Evolutionary conservation across 2,329 filamentous ascomycete genomes (phyloP), one percentile per base, ranked within the genome.

Genomic region (Ustulina deusta): DNA sequence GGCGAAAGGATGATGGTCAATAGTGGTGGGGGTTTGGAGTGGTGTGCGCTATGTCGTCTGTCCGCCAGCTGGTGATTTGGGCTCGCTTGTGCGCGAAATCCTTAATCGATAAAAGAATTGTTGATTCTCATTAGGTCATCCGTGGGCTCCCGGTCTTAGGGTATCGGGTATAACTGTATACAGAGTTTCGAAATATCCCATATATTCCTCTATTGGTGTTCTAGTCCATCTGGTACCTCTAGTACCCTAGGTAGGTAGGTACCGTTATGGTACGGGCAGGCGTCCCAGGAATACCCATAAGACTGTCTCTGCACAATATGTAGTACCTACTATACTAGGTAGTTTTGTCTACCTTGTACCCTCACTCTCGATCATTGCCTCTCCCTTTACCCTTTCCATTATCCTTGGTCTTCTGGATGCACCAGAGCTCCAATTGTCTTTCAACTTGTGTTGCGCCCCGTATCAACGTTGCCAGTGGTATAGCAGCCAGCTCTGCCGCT

Each of bases 401-500:
- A 56, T 75, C 72, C 29, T 65, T 74, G 17, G 62, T 67, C 40
- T 75, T 76, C 70, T 72, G 57, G 5, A 61, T 64, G 46, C 75
- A 76, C 81, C 80, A 82, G 1, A 74, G 46, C 48, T 77, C 68
- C 46, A 83, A 73, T 34, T 75, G 75, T 55, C 73, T 73, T 62
- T 84, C 82, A 1, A 84, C 72, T 20, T 77, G 77, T 44, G 70
- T 71, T 4, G 81, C 79, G 7, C 79, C 78, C 11, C 73, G 73
- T 13, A 83, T 70, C 6, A 84, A 70, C 10, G 75, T 78, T 9
- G 59, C 56, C 4, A 81, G 22, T 0, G 79, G 77, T 40, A 83
- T 69, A 0, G 78, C 81, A 0, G 79, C 76, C 2, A 79, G 63
- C 49, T 77, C 77, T 61, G 83, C 83, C 44, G 81, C 81, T 66